phyloP scores from a whole-genome alignment of 202 grass and related monocot genomes.

The Dendrocalamus latiflorus region DNA sequence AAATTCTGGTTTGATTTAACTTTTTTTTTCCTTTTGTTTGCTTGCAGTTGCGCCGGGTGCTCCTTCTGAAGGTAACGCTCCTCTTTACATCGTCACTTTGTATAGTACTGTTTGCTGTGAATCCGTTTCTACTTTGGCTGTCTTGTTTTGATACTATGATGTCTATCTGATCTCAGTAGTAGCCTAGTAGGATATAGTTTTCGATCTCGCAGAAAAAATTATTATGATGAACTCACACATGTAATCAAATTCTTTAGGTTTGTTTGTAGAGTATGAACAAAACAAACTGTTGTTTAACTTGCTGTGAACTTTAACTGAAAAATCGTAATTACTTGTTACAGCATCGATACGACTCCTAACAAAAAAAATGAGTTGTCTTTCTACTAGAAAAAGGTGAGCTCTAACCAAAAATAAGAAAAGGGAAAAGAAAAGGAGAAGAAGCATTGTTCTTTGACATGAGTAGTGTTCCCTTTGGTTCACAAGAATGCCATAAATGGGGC shows the following conservation, averaged over 20 bases:
- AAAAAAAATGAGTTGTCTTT: not conserved
- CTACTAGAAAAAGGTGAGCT: not conserved
- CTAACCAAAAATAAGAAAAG: not conserved
- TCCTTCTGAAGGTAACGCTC: conserved; percentile 1
- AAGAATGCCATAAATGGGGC: not conserved
- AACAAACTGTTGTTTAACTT: not conserved
- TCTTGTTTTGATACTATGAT: not conserved
- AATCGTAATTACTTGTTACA: not conserved
- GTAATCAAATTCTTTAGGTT: not conserved
- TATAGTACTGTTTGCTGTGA: not conserved
- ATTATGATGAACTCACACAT: not conserved
- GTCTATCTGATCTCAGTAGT: not conserved
- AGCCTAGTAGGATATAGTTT: not conserved
- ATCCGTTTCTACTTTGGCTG: not conserved
- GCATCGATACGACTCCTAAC: too few species aligned
- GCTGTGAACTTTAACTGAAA: not conserved
- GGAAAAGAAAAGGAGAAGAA: not conserved
- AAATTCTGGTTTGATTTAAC: not conserved
- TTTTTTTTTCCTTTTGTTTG: not conserved
- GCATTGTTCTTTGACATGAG: not conserved
- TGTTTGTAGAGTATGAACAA: not conserved
- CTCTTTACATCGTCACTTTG: not conserved
- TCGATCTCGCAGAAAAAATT: not conserved
- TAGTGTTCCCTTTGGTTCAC: not conserved
- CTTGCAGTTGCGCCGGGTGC: not conserved